Evolutionary conservation across 768 basidiomycete genomes (phyloP), one percentile per base, ranked within the genome.

Genomic region (Pleurotus ostreatus): DNA sequence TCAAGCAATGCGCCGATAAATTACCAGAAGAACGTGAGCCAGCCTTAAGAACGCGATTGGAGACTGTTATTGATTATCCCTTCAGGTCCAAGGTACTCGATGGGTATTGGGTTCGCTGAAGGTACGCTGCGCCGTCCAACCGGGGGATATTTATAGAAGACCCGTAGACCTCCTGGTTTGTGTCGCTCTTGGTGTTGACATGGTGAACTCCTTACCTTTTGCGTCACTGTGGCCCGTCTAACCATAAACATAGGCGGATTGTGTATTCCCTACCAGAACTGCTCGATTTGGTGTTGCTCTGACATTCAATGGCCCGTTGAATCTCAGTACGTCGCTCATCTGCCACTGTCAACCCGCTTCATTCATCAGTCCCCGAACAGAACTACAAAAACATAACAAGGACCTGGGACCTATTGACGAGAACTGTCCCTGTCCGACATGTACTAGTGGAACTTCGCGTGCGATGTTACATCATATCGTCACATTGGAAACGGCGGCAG

Each of bases 81-180:
- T 11, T 41, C 57, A 92, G 91, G 90, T 45, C 92, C 93, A 7
- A 80, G 92, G 61, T 96, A 95, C 71, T 86, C 88, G 3, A 96
- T 96, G 93, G 94, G 92, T 1, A 81, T 95, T 43, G 92, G 93
- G 7, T 94, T 92, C 68, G 92, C 92, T 25, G 93, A 95, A 82
- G 91, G 90, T 90, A 58, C 38, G 59, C 16, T 23, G 37, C 30
- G 46, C 46, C 45, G 38, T 63, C 43, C 53, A 41, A 34, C 44
- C 38, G 16, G 1, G 1, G 9, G 20, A 38, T 20, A 23, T 44
- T 51, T 18, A 18, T 38, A 11, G 2, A 15, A 6, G 22, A 40
- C 30, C 8, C 11, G 9, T 58, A 91, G 93, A 96, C 74, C 77
- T 96, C 12, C 73, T 96, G 40, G 92, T 95, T 12, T 94, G 94